Base-by-base conservation (phyloP, 2,329 filamentous ascomycete species). In the Hymenoscyphus occultus region DNA sequence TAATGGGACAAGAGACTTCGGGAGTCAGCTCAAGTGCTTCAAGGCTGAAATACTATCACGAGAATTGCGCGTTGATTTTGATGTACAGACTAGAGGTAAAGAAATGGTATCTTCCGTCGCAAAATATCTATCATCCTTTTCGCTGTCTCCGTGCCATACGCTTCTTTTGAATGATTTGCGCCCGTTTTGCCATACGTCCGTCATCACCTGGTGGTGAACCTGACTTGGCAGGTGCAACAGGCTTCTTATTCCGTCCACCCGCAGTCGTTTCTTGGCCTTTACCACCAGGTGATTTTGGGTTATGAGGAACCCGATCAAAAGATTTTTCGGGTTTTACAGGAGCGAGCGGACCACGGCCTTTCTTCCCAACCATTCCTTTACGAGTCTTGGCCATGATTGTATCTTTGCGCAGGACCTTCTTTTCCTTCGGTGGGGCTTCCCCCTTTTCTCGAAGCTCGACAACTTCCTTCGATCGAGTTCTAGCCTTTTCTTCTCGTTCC, bases 101-200 rank as follows among this genome's bases (percentile, higher is more conserved):
- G 1, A 63, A 58, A 32, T 66, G 64, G 61, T 63, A 64, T 66
- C 57, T 62, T 58, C 56, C 45, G 31, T 31, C 57, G 56, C 40
- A 62, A 61, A 35, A 65, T 67, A 35, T 70, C 28, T 67, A 64
- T 42, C 65, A 59, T n/a, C 69, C 57, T 64, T 70, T 71, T 35
- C 73, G 63, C 56, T 71, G 90, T 77, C 90, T 90, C 65, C 92
- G 86, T 81, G 90, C 85, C 80, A 90, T 86, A 68, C 92, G 84
- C 81, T 96, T 97, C 77, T 91, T 89, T 59, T 87, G 89, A 77
- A 97, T 96, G 74, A 97, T 91, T 74, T 88, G 89, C 73, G 92
- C 91, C 68, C 86, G 79, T 75, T 84, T 85, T 32, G 84, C 84
- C 62, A 86, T 75, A 78, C 81, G 80, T 67, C 82, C 84, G 72